Evolutionary conservation across 2,329 filamentous ascomycete species (phyloP), one percentile per base, ranked within the genome.

Genomic region (Moelleriella libera): DNA sequence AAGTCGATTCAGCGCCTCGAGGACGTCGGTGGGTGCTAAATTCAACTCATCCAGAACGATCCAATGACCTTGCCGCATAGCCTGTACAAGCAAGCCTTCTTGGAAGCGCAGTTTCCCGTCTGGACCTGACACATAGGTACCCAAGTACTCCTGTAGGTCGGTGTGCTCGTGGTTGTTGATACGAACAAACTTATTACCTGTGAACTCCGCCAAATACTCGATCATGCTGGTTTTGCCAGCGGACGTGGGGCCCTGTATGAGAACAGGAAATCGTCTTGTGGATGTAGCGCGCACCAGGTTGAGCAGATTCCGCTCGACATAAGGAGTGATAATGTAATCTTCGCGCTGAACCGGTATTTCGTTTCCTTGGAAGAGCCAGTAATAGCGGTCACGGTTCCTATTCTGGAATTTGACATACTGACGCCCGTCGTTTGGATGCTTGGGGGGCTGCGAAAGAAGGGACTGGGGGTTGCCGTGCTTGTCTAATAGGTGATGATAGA

Each of bases 101-200:
- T 95, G 88, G 57, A 96, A 99, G 9, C 75, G 78, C 41, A 99
- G 71, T 51, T 85, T 86, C 5, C 94, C 94, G 59, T 94, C 85
- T 0, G 80, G 67, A 29, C 83, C 85, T 2, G 92, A 96, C 1
- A 95, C 72, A 55, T 98, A 99, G 0, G 88, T 94, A 14, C 92
- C 92, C 5, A 99, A 70, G 58, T 99, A 99, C 61, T 99, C 94
- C 63, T 98, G 92, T 39, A 99, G 70, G 63, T 99, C 92, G 0
- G 92, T 98, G 59, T 98, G 92, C 60, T 99, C 94, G 64, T 99
- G 92, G 56, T 99, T 99, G 68, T 99, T 99, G 71, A 99, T 98
- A 50, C 92, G 81, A 42, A 98, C 88, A 60, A 97, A 98, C 59
- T 86, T 92, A 62, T 99, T 95, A 4, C 94, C 92, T 31, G 88